Base-by-base conservation (phyloP, 441 rosid genomes). In the Gossypium davidsonii region DNA sequence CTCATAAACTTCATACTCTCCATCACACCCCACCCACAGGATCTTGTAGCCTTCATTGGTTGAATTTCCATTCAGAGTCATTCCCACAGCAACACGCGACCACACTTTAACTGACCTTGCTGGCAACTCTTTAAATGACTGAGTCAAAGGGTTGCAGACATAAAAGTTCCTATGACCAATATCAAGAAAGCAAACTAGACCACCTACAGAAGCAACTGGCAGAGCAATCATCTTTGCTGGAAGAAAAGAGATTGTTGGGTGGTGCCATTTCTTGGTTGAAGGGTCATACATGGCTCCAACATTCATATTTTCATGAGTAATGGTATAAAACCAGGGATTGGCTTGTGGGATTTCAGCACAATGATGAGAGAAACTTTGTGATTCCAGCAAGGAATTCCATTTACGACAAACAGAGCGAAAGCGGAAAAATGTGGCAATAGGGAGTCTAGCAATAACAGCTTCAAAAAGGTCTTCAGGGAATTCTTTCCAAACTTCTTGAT, bases 141-240 rank as follows among this genome's bases (percentile, higher is more conserved):
- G 86, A 64, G 90, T 92, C 65, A 95, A 85, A 53, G 99, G 99
- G 81, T 95, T 95, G 86, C 92, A 87, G 66, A 95, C 87, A 55
- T 85, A 92, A 84, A 95, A 95, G 77, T 89, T 91, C 28, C 89
- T 78, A 31, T 91, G 97, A 68, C 97, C 94, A 51, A 90, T 88
- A 79, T 94, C 99, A 56, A 95, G 89, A 87, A 95, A 91, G 87
- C 98, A 95, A 56, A 95, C 93, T 18, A 95, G 86, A 58, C 99
- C 99, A 31, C 99, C 99, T 0, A 96, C 94, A 14, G 98, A 91
- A 75, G 98, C 94, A 79, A 92, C 92, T n/a, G 97, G 99, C 74
- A 90, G 73, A 78, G 87, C 84, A 12, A 90, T 85, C 75, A 80
- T 83, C 89, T 92, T 92, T 20, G 82, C 76, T 37, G 94, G 94